phyloP scores from a whole-genome alignment of 2,329 filamentous ascomycete species.

The Thelonectria discophora region DNA sequence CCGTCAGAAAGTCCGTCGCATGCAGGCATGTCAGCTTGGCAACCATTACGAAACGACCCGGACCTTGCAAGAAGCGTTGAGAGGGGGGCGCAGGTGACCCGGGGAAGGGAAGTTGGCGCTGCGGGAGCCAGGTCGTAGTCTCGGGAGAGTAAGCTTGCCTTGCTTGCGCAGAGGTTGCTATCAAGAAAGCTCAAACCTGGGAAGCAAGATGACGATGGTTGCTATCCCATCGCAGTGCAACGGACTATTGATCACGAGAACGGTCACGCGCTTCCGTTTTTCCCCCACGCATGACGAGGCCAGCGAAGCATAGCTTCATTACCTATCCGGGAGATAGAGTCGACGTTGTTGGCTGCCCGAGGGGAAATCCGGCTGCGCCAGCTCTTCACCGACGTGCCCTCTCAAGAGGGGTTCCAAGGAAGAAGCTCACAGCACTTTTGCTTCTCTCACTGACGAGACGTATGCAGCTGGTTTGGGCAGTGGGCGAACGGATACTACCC shows the following conservation, averaged over 20 bases:
- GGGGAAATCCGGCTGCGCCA: not conserved
- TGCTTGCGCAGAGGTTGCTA: not conserved
- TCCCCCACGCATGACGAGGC: conserved; percentile 4
- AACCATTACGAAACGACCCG: conserved; percentile 1
- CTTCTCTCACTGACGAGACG: not conserved
- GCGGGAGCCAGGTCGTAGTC: not conserved
- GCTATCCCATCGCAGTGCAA: not conserved
- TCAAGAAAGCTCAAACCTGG: not conserved
- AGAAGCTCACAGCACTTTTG: conserved; percentile 13
- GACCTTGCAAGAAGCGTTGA: conserved; percentile 1
- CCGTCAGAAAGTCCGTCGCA: conserved; percentile 10
- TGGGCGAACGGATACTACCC: not conserved
- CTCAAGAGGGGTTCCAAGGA: conserved; percentile 4
- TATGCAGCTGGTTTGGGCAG: not conserved
- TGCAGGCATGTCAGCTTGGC: conserved; percentile 16
- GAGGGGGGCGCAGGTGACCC: conserved; percentile 11
- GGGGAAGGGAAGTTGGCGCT: not conserved
- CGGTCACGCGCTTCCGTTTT: conserved; percentile 15
- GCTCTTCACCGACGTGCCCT: conserved; percentile 18
- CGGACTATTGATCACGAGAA: not conserved
- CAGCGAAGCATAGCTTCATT: not conserved
- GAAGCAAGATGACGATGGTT: not conserved
- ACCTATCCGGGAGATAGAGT: not conserved
- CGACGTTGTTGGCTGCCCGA: not conserved
- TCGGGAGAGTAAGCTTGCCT: conserved; percentile 2